Conservation (phyloP, 257 asterid genomes). For the Lycium barbarum region DNA sequence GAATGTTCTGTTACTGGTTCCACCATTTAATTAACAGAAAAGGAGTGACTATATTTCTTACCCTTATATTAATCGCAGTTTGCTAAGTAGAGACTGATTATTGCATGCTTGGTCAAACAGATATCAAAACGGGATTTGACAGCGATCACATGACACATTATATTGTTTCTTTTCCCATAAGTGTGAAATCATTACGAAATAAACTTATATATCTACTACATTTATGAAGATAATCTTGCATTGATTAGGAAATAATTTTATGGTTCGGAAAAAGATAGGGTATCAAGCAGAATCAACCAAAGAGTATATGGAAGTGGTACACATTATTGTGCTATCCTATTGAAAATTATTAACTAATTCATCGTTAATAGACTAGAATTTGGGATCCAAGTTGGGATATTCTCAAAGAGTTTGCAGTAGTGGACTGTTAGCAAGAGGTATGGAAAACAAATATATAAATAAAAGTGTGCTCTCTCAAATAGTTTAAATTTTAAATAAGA, state of each 20-base stretch:
- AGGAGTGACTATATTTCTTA: not conserved
- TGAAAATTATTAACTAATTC: not conserved
- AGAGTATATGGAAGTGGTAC: not conserved
- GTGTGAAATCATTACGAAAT: not conserved
- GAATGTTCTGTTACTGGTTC: not conserved
- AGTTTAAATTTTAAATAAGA: too few species aligned
- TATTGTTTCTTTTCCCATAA: not conserved
- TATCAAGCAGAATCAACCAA: not conserved
- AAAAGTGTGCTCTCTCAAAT: not conserved
- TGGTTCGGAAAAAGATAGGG: not conserved
- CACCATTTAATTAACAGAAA: not conserved
- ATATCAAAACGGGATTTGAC: not conserved
- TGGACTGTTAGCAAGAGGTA: not conserved
- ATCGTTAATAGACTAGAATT: constrained; percentile 2
- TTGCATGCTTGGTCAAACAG: not conserved
- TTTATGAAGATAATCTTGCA: not conserved
- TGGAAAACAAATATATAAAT: too few species aligned
- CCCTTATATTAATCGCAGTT: not conserved
- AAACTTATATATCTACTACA: not conserved
- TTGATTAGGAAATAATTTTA: not conserved
- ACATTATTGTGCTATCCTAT: not conserved
- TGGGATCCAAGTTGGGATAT: not conserved
- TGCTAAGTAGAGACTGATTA: not conserved
- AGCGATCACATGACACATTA: not conserved
- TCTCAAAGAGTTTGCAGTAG: not conserved